A percentile compares a stretch with the other conserved stretches of the same genome.
These are phyloP conservation scores for Schizophyllum amplum DNA, from an alignment of 1,284 basidiomycete species.

Conservation along the genomic window DNA sequence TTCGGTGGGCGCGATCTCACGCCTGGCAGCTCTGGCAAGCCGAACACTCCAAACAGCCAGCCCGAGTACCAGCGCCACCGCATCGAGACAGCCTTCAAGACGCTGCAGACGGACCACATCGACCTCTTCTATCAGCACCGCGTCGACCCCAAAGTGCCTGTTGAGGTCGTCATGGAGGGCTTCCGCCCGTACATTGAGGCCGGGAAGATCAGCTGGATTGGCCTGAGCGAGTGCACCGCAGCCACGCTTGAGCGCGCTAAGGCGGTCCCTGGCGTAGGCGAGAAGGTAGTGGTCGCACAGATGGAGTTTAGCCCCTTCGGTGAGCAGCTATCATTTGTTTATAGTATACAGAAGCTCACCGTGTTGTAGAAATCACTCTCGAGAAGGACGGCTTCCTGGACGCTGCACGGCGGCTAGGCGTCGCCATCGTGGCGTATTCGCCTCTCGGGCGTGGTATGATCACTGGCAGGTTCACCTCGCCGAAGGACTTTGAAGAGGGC, in stretches of 20 bases:
- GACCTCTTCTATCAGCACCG: slow-evolving; percentile 32
- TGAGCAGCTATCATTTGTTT: too few species aligned
- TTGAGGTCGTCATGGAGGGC: slow-evolving; percentile 14
- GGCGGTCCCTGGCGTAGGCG: slow-evolving; percentile 19
- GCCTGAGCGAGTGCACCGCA: slow-evolving; percentile 35
- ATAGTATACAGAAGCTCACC: too few species aligned
- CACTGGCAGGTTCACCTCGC: slow-evolving; percentile 27
- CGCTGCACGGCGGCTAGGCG: slow-evolving; percentile 12
- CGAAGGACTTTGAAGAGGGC: slow-evolving; percentile 7
- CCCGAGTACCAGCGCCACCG: slow-evolving; percentile 19
- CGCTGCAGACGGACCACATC: slow-evolving; percentile 24
- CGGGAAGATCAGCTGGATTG: slow-evolving; percentile 32
- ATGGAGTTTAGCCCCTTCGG: slow-evolving; percentile 27
- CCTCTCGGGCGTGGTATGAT: slow-evolving; percentile 47
- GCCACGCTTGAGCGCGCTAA: slow-evolving; percentile 34
- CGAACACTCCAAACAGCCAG: slow-evolving; percentile 17
- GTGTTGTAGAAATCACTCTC: slow-evolving; percentile 27
- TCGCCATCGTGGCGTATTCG: slow-evolving; percentile 20
- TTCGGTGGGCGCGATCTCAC: slow-evolving; percentile 20
- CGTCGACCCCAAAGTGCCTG: slow-evolving; percentile 12
- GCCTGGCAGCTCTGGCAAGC: slow-evolving; percentile 1
- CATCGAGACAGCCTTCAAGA: slow-evolving; percentile 17
- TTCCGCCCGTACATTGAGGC: slow-evolving; percentile 27
- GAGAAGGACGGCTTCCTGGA: slow-evolving; percentile 18
- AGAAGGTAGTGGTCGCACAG: slow-evolving; percentile 31